These are phyloP conservation scores for Rhododendron williamsianum DNA, from an alignment of 148 eudicot species.

Conservation along the genomic window DNA sequence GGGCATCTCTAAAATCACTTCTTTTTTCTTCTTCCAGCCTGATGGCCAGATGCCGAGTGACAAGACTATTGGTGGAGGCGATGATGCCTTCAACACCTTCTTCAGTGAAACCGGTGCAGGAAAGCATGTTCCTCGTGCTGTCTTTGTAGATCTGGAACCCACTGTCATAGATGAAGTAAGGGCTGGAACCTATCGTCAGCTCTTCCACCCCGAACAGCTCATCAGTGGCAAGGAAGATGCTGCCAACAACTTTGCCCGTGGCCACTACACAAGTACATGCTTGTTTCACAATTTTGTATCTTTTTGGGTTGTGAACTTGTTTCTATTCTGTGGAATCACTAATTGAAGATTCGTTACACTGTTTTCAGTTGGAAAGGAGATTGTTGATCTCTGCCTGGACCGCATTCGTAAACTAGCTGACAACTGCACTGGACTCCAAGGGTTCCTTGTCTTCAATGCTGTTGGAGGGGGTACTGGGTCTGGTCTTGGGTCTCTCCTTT, in stretches of 20 bases:
- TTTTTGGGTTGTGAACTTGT: not conserved
- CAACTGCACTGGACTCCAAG: constrained; percentile 17
- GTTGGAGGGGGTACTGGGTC: constrained; percentile 16
- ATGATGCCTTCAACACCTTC: constrained; percentile 33
- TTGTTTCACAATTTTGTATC: not conserved
- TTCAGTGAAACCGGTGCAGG: constrained; percentile 37
- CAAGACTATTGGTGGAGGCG: constrained; percentile 30
- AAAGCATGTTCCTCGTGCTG: constrained; percentile 36
- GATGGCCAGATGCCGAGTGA: constrained; percentile 41
- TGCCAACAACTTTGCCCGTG: constrained; percentile 36
- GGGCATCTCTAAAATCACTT: not conserved
- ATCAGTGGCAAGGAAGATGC: constrained; percentile 38
- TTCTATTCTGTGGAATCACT: not conserved
- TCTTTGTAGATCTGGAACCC: constrained; percentile 37
- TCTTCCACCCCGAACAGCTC: constrained; percentile 35
- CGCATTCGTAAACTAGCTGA: constrained; percentile 14
- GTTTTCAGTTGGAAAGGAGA: constrained; percentile 14
- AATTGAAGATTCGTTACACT: not conserved
- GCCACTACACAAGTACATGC: constrained; percentile 30
- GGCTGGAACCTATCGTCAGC: constrained; percentile 33
- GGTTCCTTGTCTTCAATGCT: constrained; percentile 14
- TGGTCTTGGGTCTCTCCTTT: constrained; percentile 14
- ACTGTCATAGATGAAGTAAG: constrained; percentile 41
- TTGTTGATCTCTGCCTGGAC: constrained; percentile 14
- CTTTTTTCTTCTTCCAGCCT: constrained; percentile 18